Conservation (phyloP, 2,329 filamentous ascomycete species). For the Ceratocystis smalleyi region DNA sequence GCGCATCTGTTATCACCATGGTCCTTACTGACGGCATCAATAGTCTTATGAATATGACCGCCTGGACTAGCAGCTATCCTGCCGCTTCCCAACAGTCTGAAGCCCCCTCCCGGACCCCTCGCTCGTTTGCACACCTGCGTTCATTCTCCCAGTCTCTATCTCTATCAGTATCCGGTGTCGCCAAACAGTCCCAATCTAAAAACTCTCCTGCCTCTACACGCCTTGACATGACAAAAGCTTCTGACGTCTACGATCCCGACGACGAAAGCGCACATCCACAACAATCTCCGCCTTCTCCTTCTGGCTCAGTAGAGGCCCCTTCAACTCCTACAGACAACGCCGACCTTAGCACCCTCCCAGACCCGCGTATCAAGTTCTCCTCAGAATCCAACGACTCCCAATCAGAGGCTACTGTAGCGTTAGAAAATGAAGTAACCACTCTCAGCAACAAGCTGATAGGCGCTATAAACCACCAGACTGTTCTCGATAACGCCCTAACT, state of each 20-base stretch:
- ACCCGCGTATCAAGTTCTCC: conserved; percentile 40
- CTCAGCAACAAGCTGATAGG: conserved; percentile 93
- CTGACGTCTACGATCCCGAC: conserved; percentile 16
- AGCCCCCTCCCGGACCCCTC: conserved; percentile 11
- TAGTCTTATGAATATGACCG: conserved; percentile 39
- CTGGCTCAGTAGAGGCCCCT: background rate
- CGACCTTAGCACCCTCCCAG: conserved; percentile 54
- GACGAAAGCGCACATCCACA: conserved; percentile 11
- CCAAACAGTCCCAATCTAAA: background rate
- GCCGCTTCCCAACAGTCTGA: conserved; percentile 8
- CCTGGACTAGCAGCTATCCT: conserved; percentile 36
- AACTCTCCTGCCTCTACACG: conserved; percentile 5
- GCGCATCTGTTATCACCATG: background rate
- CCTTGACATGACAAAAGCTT: conserved; percentile 10
- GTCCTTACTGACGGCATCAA: conserved; percentile 15
- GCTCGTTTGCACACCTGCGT: conserved; percentile 13
- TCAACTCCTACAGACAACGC: conserved; percentile 35
- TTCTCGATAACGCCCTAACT: conserved; percentile 73
- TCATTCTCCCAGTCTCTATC: conserved; percentile 15
- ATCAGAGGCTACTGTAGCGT: conserved; percentile 16
- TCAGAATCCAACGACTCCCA: background rate
- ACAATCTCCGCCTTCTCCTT: conserved; percentile 6
- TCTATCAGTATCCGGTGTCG: background rate
- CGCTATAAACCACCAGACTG: conserved; percentile 91
- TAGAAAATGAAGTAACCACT: conserved; percentile 63